Conservation (phyloP, 2,329 filamentous ascomycete genomes). For the Monosporascus sp. region DNA sequence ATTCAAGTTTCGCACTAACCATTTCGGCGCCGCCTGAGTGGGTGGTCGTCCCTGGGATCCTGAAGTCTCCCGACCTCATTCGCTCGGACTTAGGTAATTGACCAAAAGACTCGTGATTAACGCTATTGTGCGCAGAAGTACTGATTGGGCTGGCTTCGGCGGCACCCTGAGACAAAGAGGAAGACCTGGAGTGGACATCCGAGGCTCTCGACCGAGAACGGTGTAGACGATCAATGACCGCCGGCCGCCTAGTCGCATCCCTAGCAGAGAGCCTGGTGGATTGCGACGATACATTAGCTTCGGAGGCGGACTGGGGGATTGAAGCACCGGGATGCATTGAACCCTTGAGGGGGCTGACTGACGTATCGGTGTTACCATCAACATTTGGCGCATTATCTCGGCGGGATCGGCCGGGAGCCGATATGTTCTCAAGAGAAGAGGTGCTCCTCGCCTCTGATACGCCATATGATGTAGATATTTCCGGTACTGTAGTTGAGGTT, state of each 20-base stretch:
- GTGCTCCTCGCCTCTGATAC: conserved; percentile 19
- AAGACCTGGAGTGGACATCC: conserved; percentile 47
- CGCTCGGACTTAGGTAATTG: conserved; percentile 40
- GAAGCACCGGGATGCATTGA: conserved; percentile 17
- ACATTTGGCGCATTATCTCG: conserved; percentile 40
- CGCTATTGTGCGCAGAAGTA: conserved; percentile 52
- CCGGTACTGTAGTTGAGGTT: conserved; percentile 27
- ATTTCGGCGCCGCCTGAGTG: conserved; percentile 53
- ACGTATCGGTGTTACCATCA: conserved; percentile 39
- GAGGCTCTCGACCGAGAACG: conserved; percentile 39
- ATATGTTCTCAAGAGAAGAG: conserved; percentile 23
- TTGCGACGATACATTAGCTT: conserved; percentile 21
- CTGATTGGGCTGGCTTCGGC: conserved; percentile 52
- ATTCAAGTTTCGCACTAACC: conserved; percentile 57
- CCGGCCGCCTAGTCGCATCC: conserved; percentile 38
- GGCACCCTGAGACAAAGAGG: conserved; percentile 52
- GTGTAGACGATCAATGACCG: conserved; percentile 51
- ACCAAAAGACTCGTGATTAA: conserved; percentile 52
- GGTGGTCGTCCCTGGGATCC: conserved; percentile 51
- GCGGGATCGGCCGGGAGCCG: conserved; percentile 22
- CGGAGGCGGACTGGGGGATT: conserved; percentile 26
- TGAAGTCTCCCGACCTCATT: conserved; percentile 38
- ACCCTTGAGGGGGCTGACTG: conserved; percentile 37
- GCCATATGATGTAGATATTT: conserved; percentile 35
- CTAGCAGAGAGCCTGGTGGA: conserved; percentile 22